Evolutionary conservation across 2,329 filamentous ascomycete genomes (phyloP), one percentile per base, ranked within the genome.

Genomic region (Cercospora nicotianae): DNA sequence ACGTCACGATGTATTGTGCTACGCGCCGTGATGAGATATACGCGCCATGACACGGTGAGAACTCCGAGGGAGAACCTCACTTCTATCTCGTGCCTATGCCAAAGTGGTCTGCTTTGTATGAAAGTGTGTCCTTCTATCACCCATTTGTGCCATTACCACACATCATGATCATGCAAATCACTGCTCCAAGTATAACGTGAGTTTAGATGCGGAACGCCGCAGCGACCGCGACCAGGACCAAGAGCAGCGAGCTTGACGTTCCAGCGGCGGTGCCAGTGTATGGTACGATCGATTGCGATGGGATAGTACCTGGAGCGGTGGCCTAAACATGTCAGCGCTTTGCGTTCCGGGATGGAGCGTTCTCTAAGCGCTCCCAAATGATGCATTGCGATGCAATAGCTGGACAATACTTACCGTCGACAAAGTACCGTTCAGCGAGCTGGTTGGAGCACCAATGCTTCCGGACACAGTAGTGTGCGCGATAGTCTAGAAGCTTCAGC

Each of bases 221-320:
- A 26, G 45, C 45, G n/a, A 39, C 39, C 45, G 53, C 30, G 28
- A 36, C 45, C 26, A 51, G 18, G 12, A 30, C 39, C 23, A 65
- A 30, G 20, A 60, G 18, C 10, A 57, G 28, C 23, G 63, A 53
- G 26, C 31, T 26, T 39, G 23, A 36, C 8, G 18, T 33, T 30
- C 23, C 48, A 33, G 48, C 62, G 23, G 66, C 66, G 48, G 20
- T 23, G 20, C 63, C 63, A 23, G 63, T 65, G 8, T 57, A 68
- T 48, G 66, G 63, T 3, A 67, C 65, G 30, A 67, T 64, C 18
- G 65, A 64, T 55, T 67, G 60, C 12, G 61, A 51, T 4, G 53
- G 28, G 12, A 7, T 28, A 16, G 53, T 45, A 18, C 39, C 60
- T 48, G 33, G 61, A 31, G 61, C 18, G 20, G 51, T 63, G 26